phyloP scores from a whole-genome alignment of 129 eudicot genomes.

The Flaveria robusta region DNA sequence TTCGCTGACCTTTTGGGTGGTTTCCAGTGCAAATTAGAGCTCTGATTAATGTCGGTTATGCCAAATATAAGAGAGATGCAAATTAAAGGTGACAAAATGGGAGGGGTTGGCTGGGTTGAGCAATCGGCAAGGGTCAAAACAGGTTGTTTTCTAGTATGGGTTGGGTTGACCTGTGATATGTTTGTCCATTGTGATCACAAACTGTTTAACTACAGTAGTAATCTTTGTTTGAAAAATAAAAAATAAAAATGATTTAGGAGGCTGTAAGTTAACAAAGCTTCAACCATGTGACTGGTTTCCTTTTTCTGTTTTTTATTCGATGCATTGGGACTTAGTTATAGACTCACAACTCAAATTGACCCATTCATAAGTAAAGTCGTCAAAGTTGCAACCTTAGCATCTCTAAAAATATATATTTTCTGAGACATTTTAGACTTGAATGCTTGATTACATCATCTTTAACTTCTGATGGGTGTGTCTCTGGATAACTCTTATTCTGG shows the following conservation, averaged over 20 bases:
- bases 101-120: not conserved
- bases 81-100: not conserved
- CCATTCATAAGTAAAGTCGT: not conserved
- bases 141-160: not conserved
- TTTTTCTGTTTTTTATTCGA: not conserved
- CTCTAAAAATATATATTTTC: not conserved
- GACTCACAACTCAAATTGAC: not conserved
- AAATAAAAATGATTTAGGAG: too few relatives aligned
- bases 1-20: not conserved
- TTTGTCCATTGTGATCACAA: not conserved
- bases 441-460: not conserved
- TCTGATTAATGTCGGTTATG: not conserved
- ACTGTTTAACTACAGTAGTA: not conserved
- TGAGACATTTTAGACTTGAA: not conserved
- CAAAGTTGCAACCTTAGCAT: not conserved
- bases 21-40: not conserved
- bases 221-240: too few relatives aligned
- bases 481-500: not conserved
- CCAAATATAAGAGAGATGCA: not conserved
- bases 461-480: conserved; percentile 5
- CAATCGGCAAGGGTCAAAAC: not conserved
- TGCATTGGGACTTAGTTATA: not conserved
- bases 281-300: not conserved
- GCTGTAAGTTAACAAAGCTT: too few relatives aligned
- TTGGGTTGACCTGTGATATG: not conserved